A percentile compares a stretch with the other conserved stretches of the same genome.
phyloP scores from a whole-genome alignment of 179 eudicot genomes.

The Camellia oleifera region DNA sequence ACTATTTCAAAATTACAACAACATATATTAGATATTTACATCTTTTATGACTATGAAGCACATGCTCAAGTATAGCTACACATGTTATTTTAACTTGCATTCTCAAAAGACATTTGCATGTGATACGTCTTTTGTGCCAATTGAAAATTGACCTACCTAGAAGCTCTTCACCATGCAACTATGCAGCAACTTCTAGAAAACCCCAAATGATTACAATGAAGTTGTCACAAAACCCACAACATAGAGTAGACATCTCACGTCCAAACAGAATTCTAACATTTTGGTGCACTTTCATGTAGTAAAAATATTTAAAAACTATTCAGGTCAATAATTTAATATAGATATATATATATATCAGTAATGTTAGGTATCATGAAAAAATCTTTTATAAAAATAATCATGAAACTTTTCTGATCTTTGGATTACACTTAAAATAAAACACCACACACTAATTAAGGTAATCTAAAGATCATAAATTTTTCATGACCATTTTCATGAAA shows the following conservation, averaged over 20 bases:
- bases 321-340: neutral
- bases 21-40: neutral
- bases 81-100: too few relatives aligned
- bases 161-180: neutral
- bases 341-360: too few relatives aligned
- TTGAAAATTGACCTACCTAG: neutral
- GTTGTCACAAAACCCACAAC: neutral
- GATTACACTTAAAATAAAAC: too few relatives aligned
- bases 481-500: too few relatives aligned
- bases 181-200: too few relatives aligned
- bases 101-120: neutral
- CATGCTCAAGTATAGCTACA: neutral
- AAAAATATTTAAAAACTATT: neutral
- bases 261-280: too few relatives aligned
- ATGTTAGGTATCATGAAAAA: too few relatives aligned
- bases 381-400: too few relatives aligned
- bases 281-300: neutral
- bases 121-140: neutral
- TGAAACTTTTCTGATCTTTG: too few relatives aligned
- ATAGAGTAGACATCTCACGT: neutral
- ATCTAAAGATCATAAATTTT: too few relatives aligned
- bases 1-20: slow-evolving; percentile 13
- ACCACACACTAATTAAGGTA: too few relatives aligned
- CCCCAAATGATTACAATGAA: neutral
- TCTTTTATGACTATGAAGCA: neutral